Percentiles rank a stretch among this genome's conserved stretches.
These are phyloP conservation scores for Micractinium conductrix DNA, from an alignment of 139 green algal genomes.

Conservation along the genomic window DNA sequence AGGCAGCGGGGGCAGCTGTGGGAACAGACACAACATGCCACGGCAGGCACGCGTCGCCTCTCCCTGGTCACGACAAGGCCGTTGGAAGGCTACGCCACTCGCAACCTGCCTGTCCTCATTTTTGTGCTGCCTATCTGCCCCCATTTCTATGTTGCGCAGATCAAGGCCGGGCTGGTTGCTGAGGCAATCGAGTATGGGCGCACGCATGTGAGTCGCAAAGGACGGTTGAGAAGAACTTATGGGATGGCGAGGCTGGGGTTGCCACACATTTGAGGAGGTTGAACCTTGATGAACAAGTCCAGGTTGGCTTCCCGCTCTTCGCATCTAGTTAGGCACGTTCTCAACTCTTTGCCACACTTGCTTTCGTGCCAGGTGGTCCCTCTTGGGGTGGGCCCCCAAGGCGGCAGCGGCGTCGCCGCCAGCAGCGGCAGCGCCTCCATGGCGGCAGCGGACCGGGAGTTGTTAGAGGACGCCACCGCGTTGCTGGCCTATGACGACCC, in stretches of 20 bases:
- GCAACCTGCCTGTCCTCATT: not conserved
- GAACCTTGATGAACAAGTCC: too few relatives aligned
- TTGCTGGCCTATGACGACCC: constrained; percentile 77
- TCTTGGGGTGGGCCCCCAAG: not conserved
- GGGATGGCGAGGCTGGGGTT: too few relatives aligned
- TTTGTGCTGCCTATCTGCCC: not conserved
- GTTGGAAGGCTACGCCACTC: too few relatives aligned
- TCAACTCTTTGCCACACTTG: too few relatives aligned
- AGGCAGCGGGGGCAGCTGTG: not conserved
- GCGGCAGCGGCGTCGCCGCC: not conserved
- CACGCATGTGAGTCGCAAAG: too few relatives aligned
- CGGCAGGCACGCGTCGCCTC: not conserved
- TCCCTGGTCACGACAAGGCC: too few relatives aligned
- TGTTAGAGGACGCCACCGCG: constrained; percentile 64
- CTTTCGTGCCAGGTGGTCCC: too few relatives aligned
- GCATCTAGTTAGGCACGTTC: too few relatives aligned
- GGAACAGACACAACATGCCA: not conserved
- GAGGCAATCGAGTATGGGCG: constrained; percentile 62
- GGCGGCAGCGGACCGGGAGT: constrained; percentile 30
- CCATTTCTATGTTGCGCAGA: constrained; percentile 25
- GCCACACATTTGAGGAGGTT: too few relatives aligned
- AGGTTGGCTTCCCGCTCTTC: too few relatives aligned
- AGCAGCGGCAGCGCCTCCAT: not conserved
- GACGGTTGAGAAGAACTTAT: too few relatives aligned
- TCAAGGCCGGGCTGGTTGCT: constrained; percentile 49